These are phyloP conservation scores for Nelumbo lutea DNA, from an alignment of 164 flowering plant species.

Conservation along the genomic window DNA sequence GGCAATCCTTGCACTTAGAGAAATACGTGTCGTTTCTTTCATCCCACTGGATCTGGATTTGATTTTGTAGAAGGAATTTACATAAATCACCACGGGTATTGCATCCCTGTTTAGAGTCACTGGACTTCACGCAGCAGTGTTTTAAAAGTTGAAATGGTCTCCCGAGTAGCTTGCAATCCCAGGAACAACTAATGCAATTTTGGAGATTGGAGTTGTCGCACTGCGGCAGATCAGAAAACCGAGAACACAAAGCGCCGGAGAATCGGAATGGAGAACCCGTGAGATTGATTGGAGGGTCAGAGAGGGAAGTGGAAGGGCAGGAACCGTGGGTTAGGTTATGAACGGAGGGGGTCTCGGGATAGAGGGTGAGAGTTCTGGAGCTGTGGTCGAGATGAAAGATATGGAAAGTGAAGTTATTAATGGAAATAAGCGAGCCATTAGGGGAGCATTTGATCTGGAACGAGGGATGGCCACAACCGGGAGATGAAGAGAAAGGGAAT, in stretches of 20 bases:
- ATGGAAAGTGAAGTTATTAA: slow-evolving; percentile 42
- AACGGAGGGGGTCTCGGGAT: slow-evolving; percentile 18
- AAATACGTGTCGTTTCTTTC: slow-evolving; percentile 39
- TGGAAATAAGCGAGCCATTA: slow-evolving; percentile 40
- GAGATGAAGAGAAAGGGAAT: slow-evolving; percentile 47
- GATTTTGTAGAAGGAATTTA: slow-evolving; percentile 28
- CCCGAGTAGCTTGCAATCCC: slow-evolving; percentile 44
- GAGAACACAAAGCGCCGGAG: slow-evolving; percentile 49
- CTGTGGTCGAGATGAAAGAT: slow-evolving; percentile 34
- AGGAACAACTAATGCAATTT: slow-evolving; percentile 44
- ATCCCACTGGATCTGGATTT: slow-evolving; percentile 38
- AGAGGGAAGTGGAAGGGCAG: slow-evolving; percentile 21
- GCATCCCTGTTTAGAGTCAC: slow-evolving; percentile 35
- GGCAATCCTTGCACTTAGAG: slow-evolving; percentile 38
- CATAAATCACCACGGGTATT: slow-evolving; percentile 33
- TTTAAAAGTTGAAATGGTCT: slow-evolving; percentile 34
- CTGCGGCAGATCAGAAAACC: slow-evolving; percentile 38
- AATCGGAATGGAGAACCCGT: slow-evolving; percentile 44
- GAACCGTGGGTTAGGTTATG: background rate
- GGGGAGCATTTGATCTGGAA: slow-evolving; percentile 46
- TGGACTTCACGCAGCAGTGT: slow-evolving; percentile 26
- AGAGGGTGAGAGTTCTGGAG: slow-evolving; percentile 40
- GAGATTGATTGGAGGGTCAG: slow-evolving; percentile 32
- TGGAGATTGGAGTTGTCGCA: slow-evolving; percentile 35
- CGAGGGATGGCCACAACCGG: slow-evolving; percentile 65